A percentile compares a stretch with the other conserved stretches of the same genome.
phyloP scores from a whole-genome alignment of 257 asterid species.

The Fraxinus excelsior region DNA sequence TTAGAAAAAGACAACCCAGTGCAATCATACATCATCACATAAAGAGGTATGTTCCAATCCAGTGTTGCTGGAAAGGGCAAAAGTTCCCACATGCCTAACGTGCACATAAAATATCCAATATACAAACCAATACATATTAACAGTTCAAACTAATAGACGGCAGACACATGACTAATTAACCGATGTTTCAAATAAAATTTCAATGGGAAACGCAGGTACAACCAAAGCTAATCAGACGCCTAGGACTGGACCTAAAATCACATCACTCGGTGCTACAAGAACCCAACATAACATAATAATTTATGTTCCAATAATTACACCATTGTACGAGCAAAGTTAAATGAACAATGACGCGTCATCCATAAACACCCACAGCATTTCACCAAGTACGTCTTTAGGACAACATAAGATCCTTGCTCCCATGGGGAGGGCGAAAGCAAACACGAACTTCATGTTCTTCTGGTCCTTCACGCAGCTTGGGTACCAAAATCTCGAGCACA shows the following conservation, averaged over 20 bases:
- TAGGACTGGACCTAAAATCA: background rate
- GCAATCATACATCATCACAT: background rate
- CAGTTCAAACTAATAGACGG: background rate
- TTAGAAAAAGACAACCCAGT: too few relatives aligned
- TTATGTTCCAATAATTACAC: constrained; percentile 14
- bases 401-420: constrained; percentile 67
- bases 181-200: background rate
- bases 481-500: constrained; percentile 83
- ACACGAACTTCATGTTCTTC: constrained; percentile 95
- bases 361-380: constrained; percentile 13
- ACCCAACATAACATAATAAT: background rate
- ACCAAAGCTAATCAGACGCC: background rate
- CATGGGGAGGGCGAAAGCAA: constrained; percentile 82
- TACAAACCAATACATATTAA: background rate
- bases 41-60: background rate
- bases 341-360: constrained; percentile 25
- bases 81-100: background rate
- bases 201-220: background rate
- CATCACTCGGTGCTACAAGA: background rate
- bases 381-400: constrained; percentile 37
- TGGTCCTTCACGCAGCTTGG: constrained; percentile 69
- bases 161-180: constrained; percentile 22
- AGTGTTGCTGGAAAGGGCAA: background rate
- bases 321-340: background rate
- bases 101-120: background rate